A percentile compares a stretch with the other conserved stretches of the same genome.
phyloP scores from a whole-genome alignment of 331 rosid genomes.

The Quercus lobata region DNA sequence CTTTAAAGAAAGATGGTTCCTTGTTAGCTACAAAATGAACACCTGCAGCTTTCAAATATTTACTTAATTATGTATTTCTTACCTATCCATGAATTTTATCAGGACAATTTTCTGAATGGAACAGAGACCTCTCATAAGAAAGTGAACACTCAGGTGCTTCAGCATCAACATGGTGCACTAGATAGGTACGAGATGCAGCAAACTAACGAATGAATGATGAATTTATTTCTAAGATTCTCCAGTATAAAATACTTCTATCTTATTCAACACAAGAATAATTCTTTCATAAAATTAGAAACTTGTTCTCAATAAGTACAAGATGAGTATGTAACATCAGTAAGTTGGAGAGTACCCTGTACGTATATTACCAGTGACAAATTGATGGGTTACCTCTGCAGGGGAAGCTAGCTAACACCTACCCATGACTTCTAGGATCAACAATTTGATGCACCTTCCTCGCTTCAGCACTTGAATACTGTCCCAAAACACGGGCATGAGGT shows the following conservation, averaged over 20 bases:
- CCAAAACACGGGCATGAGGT: slow-evolving; percentile 87
- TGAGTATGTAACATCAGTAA: slow-evolving; percentile 5
- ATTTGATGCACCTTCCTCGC: slow-evolving; percentile 86
- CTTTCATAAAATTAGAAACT: not conserved
- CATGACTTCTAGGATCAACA: slow-evolving; percentile 89
- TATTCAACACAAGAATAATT: not conserved
- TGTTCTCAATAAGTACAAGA: not conserved
- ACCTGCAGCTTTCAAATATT: not conserved
- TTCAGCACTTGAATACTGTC: slow-evolving; percentile 80
- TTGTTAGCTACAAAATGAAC: not conserved
- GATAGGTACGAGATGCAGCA: not conserved
- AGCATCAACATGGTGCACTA: not conserved
- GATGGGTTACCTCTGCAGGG: slow-evolving; percentile 9
- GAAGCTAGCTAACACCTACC: slow-evolving; percentile 41
- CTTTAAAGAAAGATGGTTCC: not conserved
- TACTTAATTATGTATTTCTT: not conserved
- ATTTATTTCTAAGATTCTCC: not conserved
- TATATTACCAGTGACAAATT: slow-evolving; percentile 30
- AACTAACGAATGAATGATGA: not conserved
- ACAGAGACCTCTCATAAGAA: no score
- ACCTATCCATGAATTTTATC: not conserved
- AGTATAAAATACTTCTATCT: not conserved
- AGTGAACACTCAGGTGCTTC: not conserved
- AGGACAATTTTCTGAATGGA: not conserved
- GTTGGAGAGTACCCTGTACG: slow-evolving; percentile 11